These are phyloP conservation scores for Phytophthora nicotianae DNA, from an alignment of 352 stramenopile genomes.

Conservation along the genomic window DNA sequence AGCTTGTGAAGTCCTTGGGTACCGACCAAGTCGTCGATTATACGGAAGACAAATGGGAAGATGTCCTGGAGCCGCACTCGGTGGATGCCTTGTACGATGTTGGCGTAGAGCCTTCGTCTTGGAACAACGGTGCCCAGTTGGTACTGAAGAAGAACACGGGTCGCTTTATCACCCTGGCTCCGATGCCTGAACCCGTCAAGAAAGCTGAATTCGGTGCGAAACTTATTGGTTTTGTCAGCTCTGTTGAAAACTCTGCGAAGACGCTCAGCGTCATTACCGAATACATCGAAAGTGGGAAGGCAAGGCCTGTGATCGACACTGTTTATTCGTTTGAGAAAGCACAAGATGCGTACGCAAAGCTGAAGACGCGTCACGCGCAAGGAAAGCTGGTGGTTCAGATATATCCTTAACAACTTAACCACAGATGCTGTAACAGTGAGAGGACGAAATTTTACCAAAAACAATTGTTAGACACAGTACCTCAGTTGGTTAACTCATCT, in stretches of 20 bases:
- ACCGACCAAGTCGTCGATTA: slow-evolving; percentile 65
- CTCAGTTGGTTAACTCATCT: too few relatives aligned
- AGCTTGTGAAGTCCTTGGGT: slow-evolving; percentile 49
- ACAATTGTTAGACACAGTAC: too few relatives aligned
- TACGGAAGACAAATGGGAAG: slow-evolving; percentile 38
- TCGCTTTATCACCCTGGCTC: slow-evolving; percentile 25
- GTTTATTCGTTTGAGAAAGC: background rate
- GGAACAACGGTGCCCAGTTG: slow-evolving; percentile 33
- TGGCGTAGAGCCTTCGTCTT: slow-evolving; percentile 21
- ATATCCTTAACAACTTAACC: too few relatives aligned
- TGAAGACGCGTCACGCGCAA: background rate
- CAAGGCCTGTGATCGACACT: background rate
- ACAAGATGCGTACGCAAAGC: background rate
- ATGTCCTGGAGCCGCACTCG: slow-evolving; percentile 34
- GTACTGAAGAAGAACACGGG: slow-evolving; percentile 32
- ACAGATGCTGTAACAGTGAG: too few relatives aligned
- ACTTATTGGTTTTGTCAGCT: background rate
- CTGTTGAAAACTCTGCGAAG: background rate
- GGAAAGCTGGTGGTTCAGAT: background rate
- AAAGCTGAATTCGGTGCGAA: background rate
- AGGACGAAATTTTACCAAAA: too few relatives aligned
- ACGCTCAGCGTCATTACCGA: background rate
- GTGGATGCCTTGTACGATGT: slow-evolving; percentile 32
- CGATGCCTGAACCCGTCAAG: slow-evolving; percentile 8
- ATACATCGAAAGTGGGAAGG: background rate